Percentiles rank a stretch among this genome's conserved stretches.
These are phyloP conservation scores for Debaryomyces sp. DNA, from an alignment of 1,139 yeast species.

Conservation along the genomic window DNA sequence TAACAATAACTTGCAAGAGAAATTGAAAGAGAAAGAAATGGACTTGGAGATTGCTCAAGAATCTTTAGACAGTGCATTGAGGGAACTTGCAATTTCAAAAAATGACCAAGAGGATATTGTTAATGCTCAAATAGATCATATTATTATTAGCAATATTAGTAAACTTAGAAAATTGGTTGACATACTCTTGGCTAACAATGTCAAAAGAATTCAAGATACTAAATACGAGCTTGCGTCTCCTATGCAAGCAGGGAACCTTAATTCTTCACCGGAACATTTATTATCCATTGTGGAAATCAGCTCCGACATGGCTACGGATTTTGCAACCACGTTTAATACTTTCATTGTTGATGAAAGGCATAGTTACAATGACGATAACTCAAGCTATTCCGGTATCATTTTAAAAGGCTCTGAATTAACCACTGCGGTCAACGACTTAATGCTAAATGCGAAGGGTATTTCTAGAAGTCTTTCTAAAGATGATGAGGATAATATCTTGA, in stretches of 20 bases:
- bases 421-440: constrained; percentile 63
- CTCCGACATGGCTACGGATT: constrained; percentile 74
- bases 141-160: constrained; percentile 50
- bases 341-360: constrained; percentile 77
- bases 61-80: constrained; percentile 74
- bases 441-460: constrained; percentile 73
- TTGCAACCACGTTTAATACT: constrained; percentile 77
- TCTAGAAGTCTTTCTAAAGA: constrained; percentile 55
- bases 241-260: constrained; percentile 81
- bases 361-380: constrained; percentile 58
- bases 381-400: constrained; percentile 57
- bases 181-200: constrained; percentile 69
- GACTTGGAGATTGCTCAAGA: constrained; percentile 82
- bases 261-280: constrained; percentile 73
- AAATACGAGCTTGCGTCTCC: constrained; percentile 75
- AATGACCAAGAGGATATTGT: constrained; percentile 56
- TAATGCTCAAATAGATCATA: constrained; percentile 61
- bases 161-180: constrained; percentile 66
- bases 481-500: constrained; percentile 55
- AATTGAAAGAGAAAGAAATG: constrained; percentile 69
- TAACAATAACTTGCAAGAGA: constrained; percentile 41
- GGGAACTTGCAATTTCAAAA: constrained; percentile 59
- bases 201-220: constrained; percentile 73
- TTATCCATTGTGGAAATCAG: constrained; percentile 73
- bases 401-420: constrained; percentile 70